A percentile compares a stretch with the other conserved stretches of the same genome.
These are phyloP conservation scores for Daldinia loculata DNA, from an alignment of 495 filamentous ascomycete species.

Conservation along the genomic window DNA sequence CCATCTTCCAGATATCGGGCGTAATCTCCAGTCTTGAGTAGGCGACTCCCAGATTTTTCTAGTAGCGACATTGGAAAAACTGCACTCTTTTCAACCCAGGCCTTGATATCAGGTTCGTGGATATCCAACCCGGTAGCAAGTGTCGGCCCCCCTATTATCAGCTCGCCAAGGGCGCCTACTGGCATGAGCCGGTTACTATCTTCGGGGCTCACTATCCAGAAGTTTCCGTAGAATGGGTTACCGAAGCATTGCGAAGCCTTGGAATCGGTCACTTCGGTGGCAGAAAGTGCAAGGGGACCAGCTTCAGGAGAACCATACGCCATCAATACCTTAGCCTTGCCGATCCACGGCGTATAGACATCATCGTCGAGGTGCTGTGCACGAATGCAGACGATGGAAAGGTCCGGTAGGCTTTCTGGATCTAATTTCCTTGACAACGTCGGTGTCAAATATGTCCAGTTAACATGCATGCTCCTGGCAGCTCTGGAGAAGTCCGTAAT, in stretches of 20 bases:
- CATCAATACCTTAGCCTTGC: constrained; percentile 54
- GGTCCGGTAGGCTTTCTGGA: constrained; percentile 46
- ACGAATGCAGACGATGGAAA: constrained; percentile 57
- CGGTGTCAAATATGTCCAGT: constrained; percentile 60
- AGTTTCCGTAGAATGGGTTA: constrained; percentile 54
- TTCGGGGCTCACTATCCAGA: constrained; percentile 59
- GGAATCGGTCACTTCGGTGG: constrained; percentile 50
- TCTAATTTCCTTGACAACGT: constrained; percentile 55
- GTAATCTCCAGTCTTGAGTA: constrained; percentile 55
- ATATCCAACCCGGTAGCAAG: constrained; percentile 46
- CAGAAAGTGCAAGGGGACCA: constrained; percentile 56
- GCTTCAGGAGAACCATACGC: constrained; percentile 57
- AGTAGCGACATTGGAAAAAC: constrained; percentile 33
- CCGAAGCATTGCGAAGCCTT: constrained; percentile 52
- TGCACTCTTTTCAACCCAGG: constrained; percentile 28
- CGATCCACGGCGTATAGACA: constrained; percentile 53
- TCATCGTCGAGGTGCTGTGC: constrained; percentile 55
- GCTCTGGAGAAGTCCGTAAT: constrained; percentile 50
- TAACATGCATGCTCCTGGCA: constrained; percentile 57
- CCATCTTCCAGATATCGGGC: constrained; percentile 56
- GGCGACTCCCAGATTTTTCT: constrained; percentile 39
- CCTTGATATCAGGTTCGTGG: constrained; percentile 31
- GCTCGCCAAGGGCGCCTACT: constrained; percentile 57
- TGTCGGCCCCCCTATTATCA: constrained; percentile 58
- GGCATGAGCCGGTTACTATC: constrained; percentile 58